Evolutionary conservation across 1,139 yeast genomes (phyloP).

Genomic region (Pneumocystis carinii): DNA sequence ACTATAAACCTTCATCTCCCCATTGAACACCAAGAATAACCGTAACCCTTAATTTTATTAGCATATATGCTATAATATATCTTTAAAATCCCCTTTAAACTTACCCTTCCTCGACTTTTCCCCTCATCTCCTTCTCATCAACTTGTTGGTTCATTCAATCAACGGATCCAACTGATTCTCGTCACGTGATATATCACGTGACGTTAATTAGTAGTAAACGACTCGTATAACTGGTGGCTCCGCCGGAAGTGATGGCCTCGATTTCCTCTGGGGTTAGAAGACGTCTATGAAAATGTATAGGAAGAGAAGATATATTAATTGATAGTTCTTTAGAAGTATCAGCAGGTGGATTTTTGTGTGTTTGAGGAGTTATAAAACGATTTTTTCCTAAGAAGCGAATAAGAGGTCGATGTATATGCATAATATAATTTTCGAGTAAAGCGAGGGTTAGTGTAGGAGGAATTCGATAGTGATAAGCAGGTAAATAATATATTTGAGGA

Average conservation of each 20-base stretch:
- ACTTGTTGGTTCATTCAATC: no score
- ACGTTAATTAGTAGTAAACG: not conserved
- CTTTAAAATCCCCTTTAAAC: not conserved
- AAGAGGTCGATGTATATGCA: not conserved
- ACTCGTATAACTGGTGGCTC: not conserved
- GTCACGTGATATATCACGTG: not conserved
- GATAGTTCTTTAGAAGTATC: not conserved
- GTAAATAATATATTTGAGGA: no score
- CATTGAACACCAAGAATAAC: constrained; percentile 96
- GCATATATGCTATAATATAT: not conserved
- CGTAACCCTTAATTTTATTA: constrained; percentile 42
- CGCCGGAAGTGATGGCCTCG: not conserved
- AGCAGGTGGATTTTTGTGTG: not conserved
- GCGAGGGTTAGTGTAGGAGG: no score
- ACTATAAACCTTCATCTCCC: constrained; percentile 73
- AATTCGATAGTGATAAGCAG: no score
- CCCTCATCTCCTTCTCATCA: not conserved
- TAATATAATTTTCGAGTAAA: no score
- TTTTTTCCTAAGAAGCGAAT: not conserved
- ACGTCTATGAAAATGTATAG: not conserved
- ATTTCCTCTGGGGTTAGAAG: not conserved
- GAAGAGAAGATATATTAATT: not conserved
- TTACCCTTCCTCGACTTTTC: not conserved
- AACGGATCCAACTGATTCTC: no score
- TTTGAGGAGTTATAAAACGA: not conserved